phyloP scores from a whole-genome alignment of 768 basidiomycete species.

The Guyanaporus albipodus region DNA sequence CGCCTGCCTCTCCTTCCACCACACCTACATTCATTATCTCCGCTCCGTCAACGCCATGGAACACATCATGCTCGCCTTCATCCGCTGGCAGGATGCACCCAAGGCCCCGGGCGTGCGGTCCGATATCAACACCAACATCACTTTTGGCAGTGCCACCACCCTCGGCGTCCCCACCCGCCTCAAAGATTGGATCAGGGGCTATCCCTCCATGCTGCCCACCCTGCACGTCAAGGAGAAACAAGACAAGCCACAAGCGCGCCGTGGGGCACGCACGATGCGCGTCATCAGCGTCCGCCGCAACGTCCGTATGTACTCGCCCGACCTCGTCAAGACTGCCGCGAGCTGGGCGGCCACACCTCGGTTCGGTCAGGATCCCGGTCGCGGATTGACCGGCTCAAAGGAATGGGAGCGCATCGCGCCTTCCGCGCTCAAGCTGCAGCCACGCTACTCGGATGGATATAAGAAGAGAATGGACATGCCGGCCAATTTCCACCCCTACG shows the following conservation, averaged over 20 bases:
- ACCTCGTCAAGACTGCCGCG: constrained; percentile 67
- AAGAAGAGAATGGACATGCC: constrained; percentile 76
- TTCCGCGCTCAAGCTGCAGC: constrained; percentile 52
- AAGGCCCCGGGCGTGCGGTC: constrained; percentile 28
- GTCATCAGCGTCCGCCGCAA: constrained; percentile 75
- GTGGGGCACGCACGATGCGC: constrained; percentile 73
- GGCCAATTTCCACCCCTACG: constrained; percentile 51
- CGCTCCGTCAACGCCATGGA: constrained; percentile 85
- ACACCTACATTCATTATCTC: constrained; percentile 67
- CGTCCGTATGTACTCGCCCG: constrained; percentile 83
- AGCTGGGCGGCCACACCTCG: constrained; percentile 43
- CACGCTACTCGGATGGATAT: constrained; percentile 70
- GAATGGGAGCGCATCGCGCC: constrained; percentile 79
- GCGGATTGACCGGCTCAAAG: constrained; percentile 52
- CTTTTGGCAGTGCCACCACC: constrained; percentile 49
- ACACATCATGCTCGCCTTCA: constrained; percentile 86
- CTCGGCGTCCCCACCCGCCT: constrained; percentile 80
- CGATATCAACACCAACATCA: constrained; percentile 30
- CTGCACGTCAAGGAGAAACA: constrained; percentile 48
- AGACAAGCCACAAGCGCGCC: constrained; percentile 58
- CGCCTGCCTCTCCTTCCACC: constrained; percentile 47
- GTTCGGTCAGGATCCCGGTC: constrained; percentile 9
- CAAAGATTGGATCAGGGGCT: constrained; percentile 87
- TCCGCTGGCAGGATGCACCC: constrained; percentile 74
- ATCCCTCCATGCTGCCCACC: constrained; percentile 73